phyloP scores from a whole-genome alignment of 305 asterid species.

The Nicotiana rustica region DNA sequence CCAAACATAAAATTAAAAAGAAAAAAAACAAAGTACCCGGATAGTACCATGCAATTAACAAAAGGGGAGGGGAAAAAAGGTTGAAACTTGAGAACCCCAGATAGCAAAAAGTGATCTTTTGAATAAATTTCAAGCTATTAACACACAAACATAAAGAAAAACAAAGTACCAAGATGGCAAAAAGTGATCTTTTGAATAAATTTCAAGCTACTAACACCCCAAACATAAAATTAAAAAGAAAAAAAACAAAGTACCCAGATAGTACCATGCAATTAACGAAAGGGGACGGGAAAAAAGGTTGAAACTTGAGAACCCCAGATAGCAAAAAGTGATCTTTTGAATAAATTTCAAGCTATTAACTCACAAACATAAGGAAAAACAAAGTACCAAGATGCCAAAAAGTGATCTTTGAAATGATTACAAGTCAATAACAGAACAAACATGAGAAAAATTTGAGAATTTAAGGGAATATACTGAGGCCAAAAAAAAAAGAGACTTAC shows the following conservation, averaged over 20 bases:
- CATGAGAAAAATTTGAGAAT: constrained; percentile 44
- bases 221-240: constrained; percentile 42
- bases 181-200: constrained; percentile 15
- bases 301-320: constrained; percentile 44
- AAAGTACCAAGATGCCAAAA: constrained; percentile 26
- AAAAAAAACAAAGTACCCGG: too few species aligned
- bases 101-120: too few species aligned
- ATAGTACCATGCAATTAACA: too few species aligned
- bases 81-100: too few species aligned
- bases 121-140: too few species aligned
- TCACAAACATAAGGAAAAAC: not conserved
- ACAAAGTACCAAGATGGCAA: constrained; percentile 28
- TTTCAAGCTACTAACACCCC: constrained; percentile 8
- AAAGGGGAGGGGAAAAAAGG: too few species aligned
- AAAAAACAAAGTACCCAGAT: not conserved
- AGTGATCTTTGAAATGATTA: constrained; percentile 21
- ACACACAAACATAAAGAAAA: not conserved
- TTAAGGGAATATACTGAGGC: constrained; percentile 43
- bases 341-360: not conserved
- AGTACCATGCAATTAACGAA: too few species aligned
- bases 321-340: constrained; percentile 50
- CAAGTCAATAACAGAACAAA: constrained; percentile 32
- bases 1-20: constrained; percentile 31
- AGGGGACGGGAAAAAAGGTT: too few species aligned
- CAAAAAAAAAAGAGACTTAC: constrained; percentile 66